A percentile compares a stretch with the other conserved stretches of the same genome.
These are phyloP conservation scores for Aspergillus sp. DNA, from an alignment of 2,329 filamentous ascomycete species.

Conservation along the genomic window DNA sequence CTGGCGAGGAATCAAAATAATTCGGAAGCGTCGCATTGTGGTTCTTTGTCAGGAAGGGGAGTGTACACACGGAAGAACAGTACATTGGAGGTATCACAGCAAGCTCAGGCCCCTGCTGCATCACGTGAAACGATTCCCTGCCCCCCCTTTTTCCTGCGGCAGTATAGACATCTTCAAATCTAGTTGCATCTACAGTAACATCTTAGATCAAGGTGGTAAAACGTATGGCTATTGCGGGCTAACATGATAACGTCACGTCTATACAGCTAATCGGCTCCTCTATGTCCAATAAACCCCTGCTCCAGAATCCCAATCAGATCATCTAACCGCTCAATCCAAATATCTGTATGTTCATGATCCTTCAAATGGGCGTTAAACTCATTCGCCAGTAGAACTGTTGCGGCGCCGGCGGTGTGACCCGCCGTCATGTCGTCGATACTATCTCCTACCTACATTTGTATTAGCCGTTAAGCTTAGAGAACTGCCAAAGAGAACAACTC, in stretches of 20 bases:
- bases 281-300: slow-evolving; percentile 65
- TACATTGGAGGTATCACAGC: too few relatives aligned
- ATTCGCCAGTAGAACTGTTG: slow-evolving; percentile 85
- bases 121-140: too few relatives aligned
- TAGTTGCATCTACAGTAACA: too few relatives aligned
- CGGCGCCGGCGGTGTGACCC: slow-evolving; percentile 76
- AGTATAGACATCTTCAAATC: too few relatives aligned
- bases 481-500: slow-evolving; percentile 5
- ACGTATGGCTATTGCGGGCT: too few relatives aligned
- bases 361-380: slow-evolving; percentile 72
- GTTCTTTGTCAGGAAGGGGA: too few relatives aligned
- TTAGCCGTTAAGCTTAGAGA: neutral
- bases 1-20: too few relatives aligned
- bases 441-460: slow-evolving; percentile 57
- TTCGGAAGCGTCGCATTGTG: too few relatives aligned
- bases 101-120: too few relatives aligned
- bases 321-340: slow-evolving; percentile 70
- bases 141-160: too few relatives aligned
- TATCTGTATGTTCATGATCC: slow-evolving; percentile 72
- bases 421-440: slow-evolving; percentile 92
- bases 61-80: too few relatives aligned
- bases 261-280: neutral
- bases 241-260: neutral
- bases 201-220: too few relatives aligned
- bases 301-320: slow-evolving; percentile 76